A percentile compares a stretch with the other conserved stretches of the same genome.
These are phyloP conservation scores for Rhizopus microsporus DNA, from an alignment of 371 early-diverging fungal species.

Conservation along the genomic window DNA sequence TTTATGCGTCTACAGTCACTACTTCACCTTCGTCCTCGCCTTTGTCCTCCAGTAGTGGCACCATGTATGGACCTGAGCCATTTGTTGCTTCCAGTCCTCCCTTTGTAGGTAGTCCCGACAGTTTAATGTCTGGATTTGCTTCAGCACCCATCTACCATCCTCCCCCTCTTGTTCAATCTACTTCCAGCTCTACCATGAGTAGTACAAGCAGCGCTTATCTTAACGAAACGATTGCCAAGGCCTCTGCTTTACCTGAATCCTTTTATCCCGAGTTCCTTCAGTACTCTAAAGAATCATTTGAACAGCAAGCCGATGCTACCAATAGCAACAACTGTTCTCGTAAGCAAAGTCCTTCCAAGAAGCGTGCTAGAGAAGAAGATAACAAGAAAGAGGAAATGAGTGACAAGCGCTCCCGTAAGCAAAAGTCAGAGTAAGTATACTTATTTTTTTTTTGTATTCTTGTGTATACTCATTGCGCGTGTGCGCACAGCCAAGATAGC, in stretches of 20 bases:
- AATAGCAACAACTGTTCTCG: constrained; percentile 13
- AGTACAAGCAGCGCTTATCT: constrained; percentile 31
- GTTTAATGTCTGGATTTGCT: constrained; percentile 30
- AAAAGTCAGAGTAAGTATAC: constrained; percentile 23
- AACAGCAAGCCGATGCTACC: constrained; percentile 23
- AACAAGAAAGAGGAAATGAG: constrained; percentile 5
- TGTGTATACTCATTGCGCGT: not conserved
- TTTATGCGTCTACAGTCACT: constrained; percentile 14
- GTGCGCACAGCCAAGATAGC: constrained; percentile 3
- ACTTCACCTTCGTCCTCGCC: constrained; percentile 17
- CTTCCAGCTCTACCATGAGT: constrained; percentile 22
- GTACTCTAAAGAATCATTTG: constrained; percentile 48
- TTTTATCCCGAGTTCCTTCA: constrained; percentile 51
- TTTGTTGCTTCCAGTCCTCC: constrained; percentile 7
- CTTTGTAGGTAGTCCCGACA: constrained; percentile 38
- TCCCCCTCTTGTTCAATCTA: constrained; percentile 39
- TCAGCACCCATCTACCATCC: constrained; percentile 22
- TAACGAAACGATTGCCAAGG: constrained; percentile 44
- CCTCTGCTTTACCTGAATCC: constrained; percentile 45
- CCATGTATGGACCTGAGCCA: constrained; percentile 11
- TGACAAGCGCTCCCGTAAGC: constrained; percentile 15
- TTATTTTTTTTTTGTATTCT: not conserved
- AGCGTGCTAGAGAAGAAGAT: constrained; percentile 17
- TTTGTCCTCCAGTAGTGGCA: constrained; percentile 9
- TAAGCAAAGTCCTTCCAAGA: constrained; percentile 14